Percentiles rank a stretch among this genome's conserved stretches.
Conservation (phyloP, 2,329 filamentous ascomycete species). For the Ophiostoma sp. region DNA sequence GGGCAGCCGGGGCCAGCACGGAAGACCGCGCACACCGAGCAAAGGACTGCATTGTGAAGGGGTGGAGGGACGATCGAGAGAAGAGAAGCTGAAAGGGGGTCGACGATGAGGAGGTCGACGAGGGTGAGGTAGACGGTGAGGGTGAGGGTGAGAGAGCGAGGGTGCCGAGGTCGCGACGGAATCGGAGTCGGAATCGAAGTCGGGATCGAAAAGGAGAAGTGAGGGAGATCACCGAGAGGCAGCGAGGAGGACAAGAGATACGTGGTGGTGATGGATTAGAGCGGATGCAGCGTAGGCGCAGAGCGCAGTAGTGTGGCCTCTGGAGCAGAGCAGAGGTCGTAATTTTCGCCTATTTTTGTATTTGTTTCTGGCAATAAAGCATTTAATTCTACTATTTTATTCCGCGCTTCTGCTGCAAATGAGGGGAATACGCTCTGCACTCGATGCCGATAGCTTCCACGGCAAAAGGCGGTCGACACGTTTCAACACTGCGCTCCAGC, state of each 20-base stretch:
- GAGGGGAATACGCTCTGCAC: conserved; percentile 1
- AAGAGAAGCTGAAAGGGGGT: neutral
- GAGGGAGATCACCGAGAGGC: neutral
- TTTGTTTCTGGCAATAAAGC: neutral
- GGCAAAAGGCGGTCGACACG: conserved; percentile 5
- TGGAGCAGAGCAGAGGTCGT: neutral
- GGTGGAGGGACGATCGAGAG: neutral
- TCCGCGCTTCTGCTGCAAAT: neutral
- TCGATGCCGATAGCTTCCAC: conserved; percentile 1
- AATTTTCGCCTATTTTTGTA: conserved; percentile 5
- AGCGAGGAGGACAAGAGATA: neutral
- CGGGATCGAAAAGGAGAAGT: conserved; percentile 9
- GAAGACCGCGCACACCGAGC: conserved; percentile 64
- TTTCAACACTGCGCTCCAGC: neutral
- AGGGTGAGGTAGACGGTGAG: neutral
- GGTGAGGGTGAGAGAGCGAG: neutral
- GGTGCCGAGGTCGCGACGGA: conserved; percentile 1
- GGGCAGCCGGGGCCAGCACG: conserved; percentile 58
- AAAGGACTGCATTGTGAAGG: conserved; percentile 69
- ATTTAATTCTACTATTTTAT: neutral
- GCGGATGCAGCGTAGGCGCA: too few relatives aligned
- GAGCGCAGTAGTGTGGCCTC: conserved; percentile 1
- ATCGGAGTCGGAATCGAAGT: neutral
- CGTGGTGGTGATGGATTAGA: conserved; percentile 1
- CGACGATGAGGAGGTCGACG: neutral